Conservation (phyloP, 345 rosid genomes). For the Salix koriyanagi region DNA sequence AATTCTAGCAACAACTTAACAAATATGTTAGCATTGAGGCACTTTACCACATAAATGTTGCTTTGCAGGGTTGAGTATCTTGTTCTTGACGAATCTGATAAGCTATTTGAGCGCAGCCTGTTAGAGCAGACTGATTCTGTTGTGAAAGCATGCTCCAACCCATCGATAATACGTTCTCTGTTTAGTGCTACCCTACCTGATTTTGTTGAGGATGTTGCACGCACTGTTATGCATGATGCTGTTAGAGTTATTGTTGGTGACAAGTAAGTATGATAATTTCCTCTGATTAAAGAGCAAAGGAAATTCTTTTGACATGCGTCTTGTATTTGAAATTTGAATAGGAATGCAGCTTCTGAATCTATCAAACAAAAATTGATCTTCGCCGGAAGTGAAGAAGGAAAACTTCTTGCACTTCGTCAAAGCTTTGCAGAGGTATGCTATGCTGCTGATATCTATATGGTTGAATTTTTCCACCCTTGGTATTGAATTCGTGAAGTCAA, state of each 20-base stretch:
- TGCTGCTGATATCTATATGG: constrained; percentile 8
- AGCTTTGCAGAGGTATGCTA: constrained; percentile 81
- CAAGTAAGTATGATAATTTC: constrained; percentile 51
- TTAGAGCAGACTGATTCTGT: constrained; percentile 84
- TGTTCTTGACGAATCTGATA: constrained; percentile 95
- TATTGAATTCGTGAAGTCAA: background rate
- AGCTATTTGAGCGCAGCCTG: constrained; percentile 87
- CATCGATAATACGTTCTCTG: constrained; percentile 70
- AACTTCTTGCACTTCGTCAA: constrained; percentile 85
- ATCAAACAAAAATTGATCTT: constrained; percentile 83
- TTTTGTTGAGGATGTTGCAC: constrained; percentile 90
- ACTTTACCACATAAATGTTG: background rate
- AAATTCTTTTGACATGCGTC: background rate
- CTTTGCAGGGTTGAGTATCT: constrained; percentile 80
- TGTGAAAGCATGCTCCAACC: constrained; percentile 89
- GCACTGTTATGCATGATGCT: constrained; percentile 93
- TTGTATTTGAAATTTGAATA: constrained; percentile 26
- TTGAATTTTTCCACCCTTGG: background rate
- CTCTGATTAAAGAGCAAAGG: background rate
- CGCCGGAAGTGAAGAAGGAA: constrained; percentile 95
- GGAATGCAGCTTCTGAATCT: constrained; percentile 83
- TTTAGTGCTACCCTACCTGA: constrained; percentile 99
- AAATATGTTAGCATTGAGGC: background rate
- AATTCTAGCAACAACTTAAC: background rate
- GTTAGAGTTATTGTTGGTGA: constrained; percentile 87